Evolutionary conservation across 495 filamentous ascomycete genomes (phyloP).

Genomic region (Lophium mytilinum): DNA sequence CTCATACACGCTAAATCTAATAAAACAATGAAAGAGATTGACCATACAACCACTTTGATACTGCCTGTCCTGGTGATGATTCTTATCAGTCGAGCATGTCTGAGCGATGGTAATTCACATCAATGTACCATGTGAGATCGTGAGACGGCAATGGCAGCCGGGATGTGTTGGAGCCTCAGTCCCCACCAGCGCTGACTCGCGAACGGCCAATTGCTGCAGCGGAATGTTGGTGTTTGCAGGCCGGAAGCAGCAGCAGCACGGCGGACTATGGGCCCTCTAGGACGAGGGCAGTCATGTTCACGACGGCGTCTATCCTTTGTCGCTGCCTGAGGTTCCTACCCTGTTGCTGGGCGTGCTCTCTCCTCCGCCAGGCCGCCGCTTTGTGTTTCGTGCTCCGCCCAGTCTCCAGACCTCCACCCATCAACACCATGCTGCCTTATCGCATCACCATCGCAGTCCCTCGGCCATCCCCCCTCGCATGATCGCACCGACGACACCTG

Average conservation of each 20-base stretch:
- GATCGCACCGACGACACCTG: background rate
- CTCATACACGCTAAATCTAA: slow-evolving; percentile 27
- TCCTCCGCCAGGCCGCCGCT: background rate
- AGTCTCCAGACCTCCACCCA: background rate
- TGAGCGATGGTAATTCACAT: too few relatives aligned
- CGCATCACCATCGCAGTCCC: background rate
- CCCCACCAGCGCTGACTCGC: too few relatives aligned
- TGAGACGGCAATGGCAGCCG: too few relatives aligned
- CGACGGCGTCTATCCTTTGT: background rate
- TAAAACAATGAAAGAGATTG: slow-evolving; percentile 15
- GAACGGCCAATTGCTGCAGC: too few relatives aligned
- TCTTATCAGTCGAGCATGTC: too few relatives aligned
- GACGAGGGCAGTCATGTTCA: too few relatives aligned
- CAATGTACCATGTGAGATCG: too few relatives aligned
- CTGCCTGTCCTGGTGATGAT: background rate
- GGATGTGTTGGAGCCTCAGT: too few relatives aligned
- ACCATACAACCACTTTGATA: background rate
- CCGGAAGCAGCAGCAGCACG: too few relatives aligned
- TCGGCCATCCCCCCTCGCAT: background rate
- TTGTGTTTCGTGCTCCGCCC: background rate
- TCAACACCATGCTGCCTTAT: slow-evolving; percentile 5
- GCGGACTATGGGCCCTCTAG: too few relatives aligned
- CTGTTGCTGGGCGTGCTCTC: background rate
- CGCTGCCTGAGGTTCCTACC: background rate
- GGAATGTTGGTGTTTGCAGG: too few relatives aligned